phyloP scores from a whole-genome alignment of 78 protist genomes.

The Mantamonas sphyraenae region DNA sequence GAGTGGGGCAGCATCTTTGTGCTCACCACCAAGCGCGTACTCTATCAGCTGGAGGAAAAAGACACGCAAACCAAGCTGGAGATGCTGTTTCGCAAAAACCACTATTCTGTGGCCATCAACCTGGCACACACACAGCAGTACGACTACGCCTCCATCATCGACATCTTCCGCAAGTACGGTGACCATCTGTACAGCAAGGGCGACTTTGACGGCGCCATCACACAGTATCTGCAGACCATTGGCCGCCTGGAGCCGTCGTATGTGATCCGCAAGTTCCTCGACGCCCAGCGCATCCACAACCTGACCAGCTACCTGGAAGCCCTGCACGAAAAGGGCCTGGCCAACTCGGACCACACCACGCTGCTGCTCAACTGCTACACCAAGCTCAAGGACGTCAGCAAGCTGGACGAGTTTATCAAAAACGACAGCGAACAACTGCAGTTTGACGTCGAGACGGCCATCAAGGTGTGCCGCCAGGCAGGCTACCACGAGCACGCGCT shows the following conservation, averaged over 20 bases:
- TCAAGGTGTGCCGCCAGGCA: constrained; percentile 70
- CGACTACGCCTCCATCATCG: constrained; percentile 44
- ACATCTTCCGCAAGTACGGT: constrained; percentile 79
- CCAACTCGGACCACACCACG: constrained; percentile 87
- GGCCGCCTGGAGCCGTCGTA: constrained; percentile 92
- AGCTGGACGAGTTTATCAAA: constrained; percentile 72
- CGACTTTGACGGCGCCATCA: constrained; percentile 81
- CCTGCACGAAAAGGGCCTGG: constrained; percentile 66
- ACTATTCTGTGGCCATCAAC: constrained; percentile 71
- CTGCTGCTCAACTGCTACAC: constrained; percentile 90
- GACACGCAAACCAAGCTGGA: constrained; percentile 90
- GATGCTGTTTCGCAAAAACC: constrained; percentile 73
- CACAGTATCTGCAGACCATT: constrained; percentile 84
- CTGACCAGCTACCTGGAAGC: constrained; percentile 79
- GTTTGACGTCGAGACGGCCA: constrained; percentile 86
- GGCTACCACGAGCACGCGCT: constrained; percentile 76
- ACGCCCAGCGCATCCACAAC: constrained; percentile 87
- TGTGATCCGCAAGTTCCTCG: constrained; percentile 88
- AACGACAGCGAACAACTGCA: constrained; percentile 20
- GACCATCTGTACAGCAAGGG: constrained; percentile 79
- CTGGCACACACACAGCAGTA: constrained; percentile 61
- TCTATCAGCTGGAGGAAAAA: constrained; percentile 54
- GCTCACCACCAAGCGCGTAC: constrained; percentile 32
- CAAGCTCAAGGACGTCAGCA: constrained; percentile 73
- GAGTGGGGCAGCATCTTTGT: constrained; percentile 81